phyloP scores from a whole-genome alignment of 2,329 filamentous ascomycete genomes.

The Colletotrichum lentis region DNA sequence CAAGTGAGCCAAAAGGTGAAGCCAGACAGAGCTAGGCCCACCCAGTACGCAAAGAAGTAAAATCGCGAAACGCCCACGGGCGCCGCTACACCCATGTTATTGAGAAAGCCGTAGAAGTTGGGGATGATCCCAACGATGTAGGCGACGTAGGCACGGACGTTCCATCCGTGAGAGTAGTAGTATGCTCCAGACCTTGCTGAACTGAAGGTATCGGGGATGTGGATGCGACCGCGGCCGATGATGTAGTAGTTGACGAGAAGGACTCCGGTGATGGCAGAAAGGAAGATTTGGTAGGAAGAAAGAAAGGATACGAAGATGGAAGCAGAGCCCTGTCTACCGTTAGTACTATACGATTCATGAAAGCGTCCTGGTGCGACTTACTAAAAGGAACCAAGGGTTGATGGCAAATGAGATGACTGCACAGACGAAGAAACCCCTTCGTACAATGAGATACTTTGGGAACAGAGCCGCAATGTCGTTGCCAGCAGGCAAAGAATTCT shows the following conservation, averaged over 20 bases:
- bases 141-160: constrained; percentile 35
- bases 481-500: constrained; percentile 52
- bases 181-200: constrained; percentile 28
- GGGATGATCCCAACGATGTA: constrained; percentile 49
- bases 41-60: constrained; percentile 65
- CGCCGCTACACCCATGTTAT: constrained; percentile 50
- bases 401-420: constrained; percentile 49
- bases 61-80: constrained; percentile 52
- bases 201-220: constrained; percentile 45
- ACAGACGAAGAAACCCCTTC: constrained; percentile 50
- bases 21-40: constrained; percentile 57
- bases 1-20: constrained; percentile 40
- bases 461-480: constrained; percentile 52
- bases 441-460: constrained; percentile 50
- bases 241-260: constrained; percentile 50
- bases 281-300: constrained; percentile 49
- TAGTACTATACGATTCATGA: constrained; percentile 52
- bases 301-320: constrained; percentile 50
- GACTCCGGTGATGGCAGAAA: constrained; percentile 52
- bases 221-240: constrained; percentile 47
- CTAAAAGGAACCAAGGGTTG: constrained; percentile 51
- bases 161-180: constrained; percentile 33
- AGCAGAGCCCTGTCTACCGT: constrained; percentile 44
- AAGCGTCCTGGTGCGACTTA: constrained; percentile 47
- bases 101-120: constrained; percentile 53